Evolutionary conservation across 306 rosid species (phyloP).

Genomic region (Medicago lupulina): DNA sequence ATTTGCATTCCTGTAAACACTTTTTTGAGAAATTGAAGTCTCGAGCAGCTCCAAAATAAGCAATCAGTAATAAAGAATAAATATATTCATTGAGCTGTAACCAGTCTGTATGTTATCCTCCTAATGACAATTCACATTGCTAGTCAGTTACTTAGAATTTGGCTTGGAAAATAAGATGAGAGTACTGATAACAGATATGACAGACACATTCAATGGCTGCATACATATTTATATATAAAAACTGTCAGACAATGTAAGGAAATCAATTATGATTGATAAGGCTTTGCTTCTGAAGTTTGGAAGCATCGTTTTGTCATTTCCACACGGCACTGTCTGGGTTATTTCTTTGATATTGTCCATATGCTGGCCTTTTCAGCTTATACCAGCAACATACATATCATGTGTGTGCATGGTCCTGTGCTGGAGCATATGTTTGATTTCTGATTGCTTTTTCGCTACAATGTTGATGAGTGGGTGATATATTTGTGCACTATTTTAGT

Average conservation of each 20-base stretch:
- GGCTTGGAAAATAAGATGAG: conserved; percentile 4
- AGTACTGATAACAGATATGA: conserved; percentile 5
- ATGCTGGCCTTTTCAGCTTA: conserved; percentile 20
- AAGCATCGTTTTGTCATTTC: conserved; percentile 14
- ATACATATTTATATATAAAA: conserved; percentile 6
- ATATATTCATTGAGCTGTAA: conserved; percentile 9
- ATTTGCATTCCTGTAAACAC: conserved; percentile 23
- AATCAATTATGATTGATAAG: background rate
- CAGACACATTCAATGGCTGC: conserved; percentile 27
- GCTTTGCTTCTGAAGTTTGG: conserved; percentile 18
- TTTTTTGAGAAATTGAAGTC: conserved; percentile 38
- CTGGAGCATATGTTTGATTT: conserved; percentile 16
- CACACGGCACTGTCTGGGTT: background rate
- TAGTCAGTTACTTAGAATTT: conserved; percentile 20
- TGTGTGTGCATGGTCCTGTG: background rate
- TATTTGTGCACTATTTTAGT: conserved; percentile 1
- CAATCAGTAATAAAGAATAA: conserved; percentile 21
- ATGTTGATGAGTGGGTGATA: background rate
- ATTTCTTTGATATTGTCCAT: conserved; percentile 32
- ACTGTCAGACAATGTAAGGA: conserved; percentile 2
- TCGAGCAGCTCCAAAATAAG: conserved; percentile 29
- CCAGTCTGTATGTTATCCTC: conserved; percentile 24
- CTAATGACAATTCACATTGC: conserved; percentile 21
- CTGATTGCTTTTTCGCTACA: conserved; percentile 2
- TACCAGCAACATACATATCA: conserved; percentile 1